Percentiles rank a stretch among this genome's conserved stretches.
These are phyloP conservation scores for Plasmodium chabaudi DNA, from an alignment of 169 alveolate genomes.

Conservation along the genomic window DNA sequence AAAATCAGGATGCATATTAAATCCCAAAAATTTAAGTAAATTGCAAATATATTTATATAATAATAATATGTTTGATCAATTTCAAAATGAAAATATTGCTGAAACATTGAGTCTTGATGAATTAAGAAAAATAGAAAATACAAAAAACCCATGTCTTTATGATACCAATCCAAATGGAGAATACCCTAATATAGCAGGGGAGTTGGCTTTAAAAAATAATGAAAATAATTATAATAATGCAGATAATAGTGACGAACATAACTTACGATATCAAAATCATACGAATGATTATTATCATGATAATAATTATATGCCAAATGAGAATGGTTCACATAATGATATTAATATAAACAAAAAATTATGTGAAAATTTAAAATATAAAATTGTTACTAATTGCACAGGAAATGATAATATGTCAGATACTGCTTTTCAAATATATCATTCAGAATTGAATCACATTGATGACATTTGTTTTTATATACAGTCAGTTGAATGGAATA, in stretches of 20 bases:
- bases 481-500: conserved; percentile 86
- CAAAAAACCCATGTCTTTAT: conserved; percentile 80
- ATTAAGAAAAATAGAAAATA: conserved; percentile 69
- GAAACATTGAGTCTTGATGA: conserved; percentile 54
- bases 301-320: background rate
- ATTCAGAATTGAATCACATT: conserved; percentile 86
- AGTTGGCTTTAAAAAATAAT: background rate
- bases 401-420: conserved; percentile 81
- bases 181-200: background rate
- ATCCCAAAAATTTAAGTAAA: conserved; percentile 75
- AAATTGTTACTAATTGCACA: conserved; percentile 85
- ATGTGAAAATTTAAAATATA: conserved; percentile 83
- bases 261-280: background rate
- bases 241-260: too few relatives aligned
- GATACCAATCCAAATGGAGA: conserved; percentile 20
- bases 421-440: conserved; percentile 87
- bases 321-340: background rate
- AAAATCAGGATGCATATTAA: conserved; percentile 83
- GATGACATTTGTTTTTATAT: conserved; percentile 87
- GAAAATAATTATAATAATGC: background rate
- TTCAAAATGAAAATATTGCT: conserved; percentile 35
- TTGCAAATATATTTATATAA: conserved; percentile 75
- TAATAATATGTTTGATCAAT: conserved; percentile 61
- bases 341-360: conserved; percentile 28
- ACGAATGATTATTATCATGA: background rate